A percentile compares a stretch with the other conserved stretches of the same genome.
Conservation (phyloP, 2,329 filamentous ascomycete genomes). For the Epicoccum sorghinum region DNA sequence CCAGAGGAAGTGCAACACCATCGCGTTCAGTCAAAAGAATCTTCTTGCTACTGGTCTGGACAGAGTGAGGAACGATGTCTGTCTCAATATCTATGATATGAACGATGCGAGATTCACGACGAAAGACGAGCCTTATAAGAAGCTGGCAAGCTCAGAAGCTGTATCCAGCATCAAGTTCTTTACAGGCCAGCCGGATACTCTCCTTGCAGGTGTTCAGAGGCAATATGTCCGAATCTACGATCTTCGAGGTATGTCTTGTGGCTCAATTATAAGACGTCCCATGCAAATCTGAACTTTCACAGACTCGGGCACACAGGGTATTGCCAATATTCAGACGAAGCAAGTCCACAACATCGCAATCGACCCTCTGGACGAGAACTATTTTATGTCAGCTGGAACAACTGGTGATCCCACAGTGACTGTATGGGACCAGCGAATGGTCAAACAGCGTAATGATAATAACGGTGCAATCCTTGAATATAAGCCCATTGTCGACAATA, state of each 20-base stretch:
- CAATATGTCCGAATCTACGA: constrained; percentile 79
- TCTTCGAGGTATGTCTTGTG: constrained; percentile 66
- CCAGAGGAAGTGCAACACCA: constrained; percentile 78
- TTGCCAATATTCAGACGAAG: constrained; percentile 59
- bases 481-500: constrained; percentile 59
- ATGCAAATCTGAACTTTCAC: constrained; percentile 19
- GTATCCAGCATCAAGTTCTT: constrained; percentile 86
- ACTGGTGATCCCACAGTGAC: constrained; percentile 75
- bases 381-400: constrained; percentile 78
- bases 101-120: constrained; percentile 60
- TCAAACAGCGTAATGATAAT: constrained; percentile 49
- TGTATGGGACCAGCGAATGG: constrained; percentile 75
- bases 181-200: constrained; percentile 73
- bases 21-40: constrained; percentile 75
- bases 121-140: constrained; percentile 60
- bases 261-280: background rate
- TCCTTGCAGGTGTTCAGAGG: constrained; percentile 77
- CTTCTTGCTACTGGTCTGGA: constrained; percentile 80
- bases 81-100: constrained; percentile 82
- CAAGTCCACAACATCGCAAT: constrained; percentile 74
- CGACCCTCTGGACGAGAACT: constrained; percentile 80
- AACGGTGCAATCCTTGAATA: constrained; percentile 63
- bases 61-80: constrained; percentile 79
- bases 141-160: constrained; percentile 68
- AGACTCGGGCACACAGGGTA: constrained; percentile 52